Percentiles rank a stretch among this genome's conserved stretches.
Evolutionary conservation across 257 asterid species (phyloP).

Genomic region (Primulina huaijiensis): DNA sequence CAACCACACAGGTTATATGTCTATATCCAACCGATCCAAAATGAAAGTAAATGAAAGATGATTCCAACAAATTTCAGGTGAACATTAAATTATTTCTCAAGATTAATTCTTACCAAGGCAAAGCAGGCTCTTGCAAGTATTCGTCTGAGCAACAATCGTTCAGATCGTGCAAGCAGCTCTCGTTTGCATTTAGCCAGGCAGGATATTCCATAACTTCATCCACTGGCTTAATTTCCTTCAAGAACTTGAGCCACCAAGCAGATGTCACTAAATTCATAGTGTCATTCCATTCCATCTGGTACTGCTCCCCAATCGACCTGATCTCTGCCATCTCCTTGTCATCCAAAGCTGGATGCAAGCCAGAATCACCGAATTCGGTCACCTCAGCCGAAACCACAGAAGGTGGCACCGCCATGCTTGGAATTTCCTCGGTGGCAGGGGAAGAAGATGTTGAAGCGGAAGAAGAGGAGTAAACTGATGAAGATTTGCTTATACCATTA

Average conservation of each 20-base stretch:
- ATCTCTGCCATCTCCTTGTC: slow-evolving; percentile 92
- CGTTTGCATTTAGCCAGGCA: slow-evolving; percentile 70
- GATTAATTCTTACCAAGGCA: slow-evolving; percentile 72
- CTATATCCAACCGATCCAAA: not conserved
- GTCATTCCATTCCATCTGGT: slow-evolving; percentile 92
- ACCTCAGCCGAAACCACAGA: slow-evolving; percentile 23
- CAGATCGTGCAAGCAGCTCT: slow-evolving; percentile 53
- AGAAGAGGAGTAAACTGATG: slow-evolving; percentile 52
- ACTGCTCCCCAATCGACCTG: slow-evolving; percentile 84
- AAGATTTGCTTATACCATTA: slow-evolving; percentile 31
- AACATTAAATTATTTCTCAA: not conserved
- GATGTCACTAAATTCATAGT: slow-evolving; percentile 74
- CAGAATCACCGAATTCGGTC: slow-evolving; percentile 41
- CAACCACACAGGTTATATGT: not conserved
- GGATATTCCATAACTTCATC: slow-evolving; percentile 84
- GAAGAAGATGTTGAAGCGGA: slow-evolving; percentile 67
- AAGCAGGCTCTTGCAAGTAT: slow-evolving; percentile 67
- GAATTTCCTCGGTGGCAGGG: slow-evolving; percentile 45
- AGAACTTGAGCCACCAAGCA: slow-evolving; percentile 89
- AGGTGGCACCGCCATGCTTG: slow-evolving; percentile 35
- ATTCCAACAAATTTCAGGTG: slow-evolving; percentile 4
- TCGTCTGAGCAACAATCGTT: slow-evolving; percentile 50
- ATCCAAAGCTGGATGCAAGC: slow-evolving; percentile 73
- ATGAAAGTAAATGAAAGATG: slow-evolving; percentile 9
- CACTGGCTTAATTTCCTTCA: slow-evolving; percentile 61